These are phyloP conservation scores for Tylopilus cervinicoccineus DNA, from an alignment of 768 basidiomycete species.

Conservation along the genomic window DNA sequence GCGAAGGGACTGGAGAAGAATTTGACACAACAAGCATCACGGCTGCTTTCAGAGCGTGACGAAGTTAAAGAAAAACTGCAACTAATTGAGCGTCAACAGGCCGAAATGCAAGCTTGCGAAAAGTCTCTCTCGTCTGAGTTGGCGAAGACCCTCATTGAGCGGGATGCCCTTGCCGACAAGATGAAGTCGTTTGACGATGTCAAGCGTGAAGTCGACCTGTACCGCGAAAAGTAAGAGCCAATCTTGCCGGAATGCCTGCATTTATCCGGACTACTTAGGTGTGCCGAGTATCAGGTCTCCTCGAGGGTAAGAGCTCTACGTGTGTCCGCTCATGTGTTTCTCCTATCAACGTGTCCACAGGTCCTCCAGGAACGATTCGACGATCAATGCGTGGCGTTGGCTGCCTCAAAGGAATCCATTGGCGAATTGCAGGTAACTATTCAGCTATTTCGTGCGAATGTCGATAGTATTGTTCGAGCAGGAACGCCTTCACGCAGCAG, in stretches of 20 bases:
- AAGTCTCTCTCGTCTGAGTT: conserved; percentile 13
- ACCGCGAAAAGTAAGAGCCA: conserved; percentile 26
- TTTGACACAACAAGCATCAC: conserved; percentile 22
- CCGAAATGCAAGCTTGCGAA: conserved; percentile 18
- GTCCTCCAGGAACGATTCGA: conserved; percentile 59
- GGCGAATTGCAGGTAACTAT: conserved; percentile 46
- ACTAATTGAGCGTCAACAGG: conserved; percentile 12
- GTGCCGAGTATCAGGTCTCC: conserved; percentile 16
- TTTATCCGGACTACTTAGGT: conserved; percentile 12
- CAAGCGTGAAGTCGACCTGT: conserved; percentile 17
- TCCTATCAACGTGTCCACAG: conserved; percentile 22
- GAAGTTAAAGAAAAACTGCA: conserved; percentile 15
- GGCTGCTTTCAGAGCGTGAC: conserved; percentile 25
- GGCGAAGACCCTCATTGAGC: conserved; percentile 17
- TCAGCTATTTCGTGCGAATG: neutral
- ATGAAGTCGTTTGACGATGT: conserved; percentile 13
- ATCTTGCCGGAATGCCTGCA: neutral
- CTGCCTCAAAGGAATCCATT: conserved; percentile 50
- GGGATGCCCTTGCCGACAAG: conserved; percentile 20
- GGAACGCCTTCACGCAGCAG: conserved; percentile 23
- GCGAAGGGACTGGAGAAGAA: conserved; percentile 22
- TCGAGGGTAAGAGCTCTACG: conserved; percentile 20
- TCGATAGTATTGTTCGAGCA: neutral
- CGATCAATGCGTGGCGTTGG: conserved; percentile 49
- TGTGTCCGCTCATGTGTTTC: neutral